Percentiles rank a stretch among this genome's conserved stretches.
Conservation (phyloP, 108 stramenopile genomes). For the Parietichytrium sp. region DNA sequence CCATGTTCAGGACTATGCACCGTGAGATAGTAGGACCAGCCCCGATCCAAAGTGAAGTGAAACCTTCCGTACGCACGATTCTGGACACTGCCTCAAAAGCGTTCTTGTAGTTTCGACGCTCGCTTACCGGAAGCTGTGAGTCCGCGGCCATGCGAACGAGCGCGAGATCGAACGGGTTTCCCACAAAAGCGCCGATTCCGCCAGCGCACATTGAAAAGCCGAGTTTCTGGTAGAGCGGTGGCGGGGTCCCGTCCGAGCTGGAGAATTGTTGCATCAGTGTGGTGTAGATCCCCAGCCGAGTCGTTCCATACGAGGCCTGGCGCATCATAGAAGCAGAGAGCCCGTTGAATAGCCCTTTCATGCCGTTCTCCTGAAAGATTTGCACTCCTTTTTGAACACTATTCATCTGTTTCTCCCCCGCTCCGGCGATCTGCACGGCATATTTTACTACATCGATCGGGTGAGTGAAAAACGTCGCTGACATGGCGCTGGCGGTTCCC, state of each 20-base stretch:
- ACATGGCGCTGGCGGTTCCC: background rate
- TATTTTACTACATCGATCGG: constrained; percentile 96
- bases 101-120: constrained; percentile 93
- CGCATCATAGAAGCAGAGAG: constrained; percentile 52
- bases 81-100: constrained; percentile 87
- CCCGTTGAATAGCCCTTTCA: background rate
- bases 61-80: constrained; percentile 77
- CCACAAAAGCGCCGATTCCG: constrained; percentile 88
- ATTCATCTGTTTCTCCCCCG: background rate
- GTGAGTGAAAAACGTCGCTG: constrained; percentile 83
- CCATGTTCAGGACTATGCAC: constrained; percentile 33
- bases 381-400: background rate
- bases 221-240: constrained; percentile 80
- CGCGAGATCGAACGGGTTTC: constrained; percentile 94
- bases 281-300: constrained; percentile 92
- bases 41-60: constrained; percentile 32
- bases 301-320: constrained; percentile 94
- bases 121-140: constrained; percentile 79
- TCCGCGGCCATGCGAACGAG: constrained; percentile 90
- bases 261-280: constrained; percentile 81
- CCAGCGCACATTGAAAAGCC: constrained; percentile 85
- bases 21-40: constrained; percentile 38
- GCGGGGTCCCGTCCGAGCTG: constrained; percentile 70
- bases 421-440: background rate
- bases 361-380: background rate